Evolutionary conservation across 164 flowering plant genomes (phyloP), one percentile per base, ranked within the genome.

Genomic region (Cinnamomum micranthum): DNA sequence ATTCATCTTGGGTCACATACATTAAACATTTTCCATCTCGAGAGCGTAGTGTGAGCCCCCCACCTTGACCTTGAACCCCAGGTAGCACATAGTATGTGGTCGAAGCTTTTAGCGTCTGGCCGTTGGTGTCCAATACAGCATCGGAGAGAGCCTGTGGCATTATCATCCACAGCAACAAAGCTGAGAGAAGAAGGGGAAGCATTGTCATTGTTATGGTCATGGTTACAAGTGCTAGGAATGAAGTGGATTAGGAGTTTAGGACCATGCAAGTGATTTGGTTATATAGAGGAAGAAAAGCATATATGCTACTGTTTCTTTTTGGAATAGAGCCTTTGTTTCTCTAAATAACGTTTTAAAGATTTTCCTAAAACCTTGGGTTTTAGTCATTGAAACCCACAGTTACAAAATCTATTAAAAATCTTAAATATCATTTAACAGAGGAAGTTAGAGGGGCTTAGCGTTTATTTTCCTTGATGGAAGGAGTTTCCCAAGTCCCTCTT

Each of bases 71-170:
- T 6, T 58, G 62, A 19, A 50, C 12, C 19, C 65, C 71, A 2
- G 85, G 79, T 10, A 71, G 65, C 69, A 73, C 33, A 15, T 82
- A 80, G 71, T 82, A 80, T 20, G 73, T 25, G 17, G 75, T 63
- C 0, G 23, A 13, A 1, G 59, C 14, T 71, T 73, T 77, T 47
- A 82, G 76, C 55, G 59, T 65, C 22, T 50, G 63, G 20, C 81
- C 81, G 6, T 77, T 63, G 0, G 71, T 23, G 52, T 80, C 82
- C 20, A 73, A 76, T 60, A 82, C 74, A 4, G 71, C n/a, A 28
- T 66, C 69, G 9, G 69, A 15, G 19, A 31, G 4, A 4, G 33
- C 65, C 17, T 66, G 10, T 4, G 58, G 23, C 9, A 7, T n/a
- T 6, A 62, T 22, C 22, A 9, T 31, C 70, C 68, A 6, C 9